Evolutionary conservation across 2,329 filamentous ascomycete species (phyloP), one percentile per base, ranked within the genome.

Genomic region (Paraphoma chrysanthemicola): DNA sequence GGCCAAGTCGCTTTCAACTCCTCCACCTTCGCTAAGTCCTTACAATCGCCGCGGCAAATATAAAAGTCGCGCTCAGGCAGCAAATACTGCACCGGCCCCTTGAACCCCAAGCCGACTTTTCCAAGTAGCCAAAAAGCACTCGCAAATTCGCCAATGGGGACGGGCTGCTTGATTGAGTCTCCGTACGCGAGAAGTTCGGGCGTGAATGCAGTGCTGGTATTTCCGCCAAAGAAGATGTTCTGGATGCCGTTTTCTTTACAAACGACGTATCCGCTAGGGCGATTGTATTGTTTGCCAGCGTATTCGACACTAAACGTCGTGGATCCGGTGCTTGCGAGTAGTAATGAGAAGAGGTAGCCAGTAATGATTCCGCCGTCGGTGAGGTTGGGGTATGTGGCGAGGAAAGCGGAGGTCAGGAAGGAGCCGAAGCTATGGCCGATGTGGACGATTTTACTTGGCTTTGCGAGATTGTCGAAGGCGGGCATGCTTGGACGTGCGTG

Each of bases 301-400:
- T 62, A 28, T 53, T 66, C 46, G n/a, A 57, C 59, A 18, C 60
- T 47, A 44, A 67, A 68, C 9, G 60, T 48, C 3, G 57, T 49
- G 23, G 53, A 51, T 36, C 60, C 69, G 6, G 54, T 50, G 11
- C 54, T 55, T 8, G 14, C 55, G 17, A 61, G 51, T 30, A 12
- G 41, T n/a, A 42, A 4, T 59, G 66, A 76, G 14, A 72, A 48
- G 16, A 77, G 60, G 51, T 73, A 79, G 6, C 76, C 78, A 1
- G 78, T 79, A 45, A 80, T 63, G 44, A 80, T 68, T 16, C 76
- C 68, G 14, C 70, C 78, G 60, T 80, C 77, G 42, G 70, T 73
- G 18, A 78, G 67, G 3, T 70, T 54, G 11, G 71, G 72, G 57
- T 78, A 73, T 18, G 64, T 63, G 4, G 67, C 68, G 2, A 77